Conservation (phyloP, 1,284 basidiomycete genomes). For the Marasmius sp. region DNA sequence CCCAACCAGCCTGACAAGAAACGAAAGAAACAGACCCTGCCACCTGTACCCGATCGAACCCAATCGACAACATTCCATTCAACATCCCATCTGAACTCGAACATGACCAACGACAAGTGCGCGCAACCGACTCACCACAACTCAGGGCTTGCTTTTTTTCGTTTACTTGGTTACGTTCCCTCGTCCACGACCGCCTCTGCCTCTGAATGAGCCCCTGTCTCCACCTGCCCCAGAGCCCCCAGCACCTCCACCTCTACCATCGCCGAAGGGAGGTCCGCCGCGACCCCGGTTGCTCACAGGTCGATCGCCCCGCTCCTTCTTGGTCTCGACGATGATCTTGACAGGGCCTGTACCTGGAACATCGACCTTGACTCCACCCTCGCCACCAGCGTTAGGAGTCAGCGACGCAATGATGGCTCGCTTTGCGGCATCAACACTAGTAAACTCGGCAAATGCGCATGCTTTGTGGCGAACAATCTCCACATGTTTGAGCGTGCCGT, state of each 20-base stretch:
- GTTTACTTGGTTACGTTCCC: neutral
- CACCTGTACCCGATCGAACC: neutral
- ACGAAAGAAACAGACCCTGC: neutral
- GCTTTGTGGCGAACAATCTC: conserved; percentile 89
- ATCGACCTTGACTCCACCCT: conserved; percentile 84
- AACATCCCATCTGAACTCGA: neutral
- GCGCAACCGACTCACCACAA: neutral
- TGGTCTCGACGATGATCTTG: conserved; percentile 80
- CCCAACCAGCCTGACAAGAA: neutral
- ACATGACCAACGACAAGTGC: neutral
- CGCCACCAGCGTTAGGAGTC: conserved; percentile 68
- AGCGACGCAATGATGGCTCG: conserved; percentile 82
- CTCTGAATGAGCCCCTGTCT: neutral
- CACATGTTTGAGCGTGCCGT: conserved; percentile 86
- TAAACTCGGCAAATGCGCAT: conserved; percentile 95
- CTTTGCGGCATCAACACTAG: conserved; percentile 74
- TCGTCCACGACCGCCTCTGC: neutral
- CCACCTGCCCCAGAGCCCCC: conserved; percentile 20
- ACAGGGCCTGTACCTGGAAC: conserved; percentile 45
- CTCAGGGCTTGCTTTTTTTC: neutral
- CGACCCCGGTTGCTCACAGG: conserved; percentile 50
- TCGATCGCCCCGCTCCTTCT: conserved; percentile 85
- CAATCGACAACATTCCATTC: neutral
- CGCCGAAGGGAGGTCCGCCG: conserved; percentile 39
- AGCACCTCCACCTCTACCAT: conserved; percentile 27